These are phyloP conservation scores for Yamadazyma buinensis DNA, from an alignment of 1,139 yeast genomes.

Conservation along the genomic window DNA sequence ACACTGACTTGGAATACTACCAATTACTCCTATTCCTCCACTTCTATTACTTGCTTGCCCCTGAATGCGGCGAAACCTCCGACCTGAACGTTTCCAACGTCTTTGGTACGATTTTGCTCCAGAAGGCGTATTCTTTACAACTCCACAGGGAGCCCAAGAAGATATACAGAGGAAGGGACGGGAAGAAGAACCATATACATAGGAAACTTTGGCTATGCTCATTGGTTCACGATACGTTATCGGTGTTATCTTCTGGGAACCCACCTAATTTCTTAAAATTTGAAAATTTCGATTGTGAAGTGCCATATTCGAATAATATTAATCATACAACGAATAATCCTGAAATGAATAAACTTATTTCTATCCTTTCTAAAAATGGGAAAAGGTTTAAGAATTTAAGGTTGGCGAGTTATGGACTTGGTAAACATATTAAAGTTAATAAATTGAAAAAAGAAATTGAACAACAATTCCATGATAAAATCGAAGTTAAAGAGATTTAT, in stretches of 20 bases:
- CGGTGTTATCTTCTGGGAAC: conserved; percentile 13
- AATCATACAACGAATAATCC: conserved; percentile 17
- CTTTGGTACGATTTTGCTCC: conserved; percentile 9
- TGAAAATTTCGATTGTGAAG: conserved; percentile 14
- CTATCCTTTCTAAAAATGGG: conserved; percentile 3
- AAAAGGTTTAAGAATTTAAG: background rate
- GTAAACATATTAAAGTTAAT: background rate
- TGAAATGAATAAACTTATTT: conserved; percentile 24
- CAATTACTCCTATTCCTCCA: conserved; percentile 18
- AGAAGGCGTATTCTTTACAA: conserved; percentile 12
- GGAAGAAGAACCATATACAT: conserved; percentile 11
- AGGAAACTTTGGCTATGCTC: conserved; percentile 18
- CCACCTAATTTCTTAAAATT: conserved; percentile 12
- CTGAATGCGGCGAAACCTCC: conserved; percentile 18
- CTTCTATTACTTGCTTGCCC: conserved; percentile 17
- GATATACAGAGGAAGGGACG: conserved; percentile 7
- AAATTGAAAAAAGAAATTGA: conserved; percentile 1
- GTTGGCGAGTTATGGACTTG: background rate
- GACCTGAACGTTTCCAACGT: conserved; percentile 11
- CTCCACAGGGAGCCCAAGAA: conserved; percentile 14
- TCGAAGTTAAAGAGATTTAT: background rate
- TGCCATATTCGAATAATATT: conserved; percentile 12
- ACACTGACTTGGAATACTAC: conserved; percentile 12
- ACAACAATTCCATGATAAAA: background rate
- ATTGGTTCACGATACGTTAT: conserved; percentile 14